Conservation (phyloP, 352 stramenopile genomes). For the Pythium pyrilobum region DNA sequence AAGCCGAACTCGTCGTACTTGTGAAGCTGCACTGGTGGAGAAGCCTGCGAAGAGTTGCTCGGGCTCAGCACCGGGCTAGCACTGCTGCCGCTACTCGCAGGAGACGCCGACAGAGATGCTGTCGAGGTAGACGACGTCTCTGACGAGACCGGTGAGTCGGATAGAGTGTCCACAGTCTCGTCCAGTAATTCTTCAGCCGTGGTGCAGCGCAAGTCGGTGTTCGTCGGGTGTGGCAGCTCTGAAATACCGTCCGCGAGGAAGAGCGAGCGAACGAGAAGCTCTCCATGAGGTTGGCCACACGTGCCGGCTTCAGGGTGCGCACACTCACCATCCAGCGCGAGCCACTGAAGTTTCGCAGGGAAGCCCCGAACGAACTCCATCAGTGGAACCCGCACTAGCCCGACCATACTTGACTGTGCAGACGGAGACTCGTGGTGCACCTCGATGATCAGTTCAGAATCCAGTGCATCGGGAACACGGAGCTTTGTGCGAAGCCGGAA, state of each 20-base stretch:
- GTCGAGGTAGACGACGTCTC: not conserved
- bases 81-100: not conserved
- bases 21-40: not conserved
- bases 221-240: slow-evolving; percentile 34
- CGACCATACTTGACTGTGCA: slow-evolving; percentile 22
- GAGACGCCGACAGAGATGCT: not conserved
- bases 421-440: slow-evolving; percentile 35
- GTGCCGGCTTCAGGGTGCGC: not conserved
- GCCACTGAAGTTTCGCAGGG: slow-evolving; percentile 59
- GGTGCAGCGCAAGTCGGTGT: slow-evolving; percentile 23
- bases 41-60: slow-evolving; percentile 8
- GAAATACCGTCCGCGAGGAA: slow-evolving; percentile 57
- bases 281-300: slow-evolving; percentile 25
- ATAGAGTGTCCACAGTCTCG: not conserved
- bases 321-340: slow-evolving; percentile 23
- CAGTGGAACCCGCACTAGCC: slow-evolving; percentile 28
- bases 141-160: not conserved
- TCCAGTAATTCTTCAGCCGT: slow-evolving; percentile 43
- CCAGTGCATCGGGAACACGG: slow-evolving; percentile 38
- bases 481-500: slow-evolving; percentile 36
- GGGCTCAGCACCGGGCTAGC: slow-evolving; percentile 2
- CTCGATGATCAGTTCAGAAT: slow-evolving; percentile 37
- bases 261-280: slow-evolving; percentile 44
- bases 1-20: slow-evolving; percentile 51
- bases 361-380: slow-evolving; percentile 53